Base-by-base conservation (phyloP, 1,284 basidiomycete species). In the Heterobasidion irregulare region DNA sequence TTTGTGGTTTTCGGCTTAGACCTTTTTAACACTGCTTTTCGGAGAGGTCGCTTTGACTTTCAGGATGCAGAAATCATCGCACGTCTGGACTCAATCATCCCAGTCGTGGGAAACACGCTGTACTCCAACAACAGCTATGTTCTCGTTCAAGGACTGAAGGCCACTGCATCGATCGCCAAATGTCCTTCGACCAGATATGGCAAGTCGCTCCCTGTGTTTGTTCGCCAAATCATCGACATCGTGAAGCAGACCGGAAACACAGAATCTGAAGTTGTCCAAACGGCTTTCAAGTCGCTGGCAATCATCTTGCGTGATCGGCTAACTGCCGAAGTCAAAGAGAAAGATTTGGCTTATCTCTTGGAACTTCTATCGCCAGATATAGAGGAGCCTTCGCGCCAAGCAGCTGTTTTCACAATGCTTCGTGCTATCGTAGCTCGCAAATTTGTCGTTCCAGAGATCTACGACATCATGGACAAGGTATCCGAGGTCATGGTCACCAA, bases 381-480 rank as follows among this genome's bases (percentile, higher is more conserved):
- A n/a, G 95, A 99, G 69, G 97, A 99, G 55, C 86, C 90, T 0
- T 76, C 77, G n/a, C 85, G 92, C 7, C 97, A 99, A 70, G 80
- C 79, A 2, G 80, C 92, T 12, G 86, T 95, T 12, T 99, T 99
- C 68, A 77, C 89, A 0, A 81, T 99, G 62, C 81, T 99, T 15
- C 86, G 94, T n/a, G 90, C 94, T 9, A 92, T 99, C 62, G 86
- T 99, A 16, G 77, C 87, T 4, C 85, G 95, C 35, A 91, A 90
- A 64, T 92, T 99, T 59, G 87, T 98, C 47, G 92, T 97, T 1
- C 92, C 93, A 0, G 97, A 99, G 70, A 88, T 99, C 53, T 99
- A 99, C 75, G 95, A 99, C 68, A 74, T 97, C 45, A 98, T 99
- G 95, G 92, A 94, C 60, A 87, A 87, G 60, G 86, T 99, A n/a